These are phyloP conservation scores for Entomortierella chlamydospora DNA, from an alignment of 192 early-diverging fungal genomes.

Conservation along the genomic window DNA sequence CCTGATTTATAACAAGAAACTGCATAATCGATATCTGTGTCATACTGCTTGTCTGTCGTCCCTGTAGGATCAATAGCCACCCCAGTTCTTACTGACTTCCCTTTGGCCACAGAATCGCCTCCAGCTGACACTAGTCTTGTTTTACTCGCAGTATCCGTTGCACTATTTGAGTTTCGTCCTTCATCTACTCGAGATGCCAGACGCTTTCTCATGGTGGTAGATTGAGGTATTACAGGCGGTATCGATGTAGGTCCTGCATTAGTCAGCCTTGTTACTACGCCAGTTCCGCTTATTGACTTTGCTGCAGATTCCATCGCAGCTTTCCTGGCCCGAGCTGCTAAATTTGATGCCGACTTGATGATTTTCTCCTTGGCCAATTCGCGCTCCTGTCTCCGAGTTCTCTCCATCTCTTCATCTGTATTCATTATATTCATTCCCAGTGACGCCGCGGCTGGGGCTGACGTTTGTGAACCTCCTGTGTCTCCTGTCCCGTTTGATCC, in stretches of 20 bases:
- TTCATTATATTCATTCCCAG: background rate
- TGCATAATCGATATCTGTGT: slow-evolving; percentile 11
- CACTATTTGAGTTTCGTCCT: background rate
- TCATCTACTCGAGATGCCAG: background rate
- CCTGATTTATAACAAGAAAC: slow-evolving; percentile 2
- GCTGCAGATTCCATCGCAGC: background rate
- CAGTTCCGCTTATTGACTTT: background rate
- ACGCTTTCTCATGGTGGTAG: slow-evolving; percentile 3
- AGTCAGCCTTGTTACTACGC: background rate
- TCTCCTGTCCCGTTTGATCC: background rate
- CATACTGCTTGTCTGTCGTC: background rate
- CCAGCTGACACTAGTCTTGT: background rate
- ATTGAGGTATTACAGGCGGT: background rate
- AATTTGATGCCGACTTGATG: background rate
- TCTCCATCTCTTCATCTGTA: background rate
- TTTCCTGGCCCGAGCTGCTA: background rate
- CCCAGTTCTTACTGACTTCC: background rate
- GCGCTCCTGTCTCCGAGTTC: background rate
- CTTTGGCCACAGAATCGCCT: background rate
- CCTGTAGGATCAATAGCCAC: background rate
- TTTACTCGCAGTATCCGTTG: background rate
- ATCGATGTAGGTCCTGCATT: slow-evolving; percentile 2
- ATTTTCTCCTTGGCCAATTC: background rate
- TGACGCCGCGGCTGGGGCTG: background rate
- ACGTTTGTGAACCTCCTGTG: background rate